Evolutionary conservation across 352 stramenopile genomes (phyloP).

Genomic region (Phytopythium mirpurense): DNA sequence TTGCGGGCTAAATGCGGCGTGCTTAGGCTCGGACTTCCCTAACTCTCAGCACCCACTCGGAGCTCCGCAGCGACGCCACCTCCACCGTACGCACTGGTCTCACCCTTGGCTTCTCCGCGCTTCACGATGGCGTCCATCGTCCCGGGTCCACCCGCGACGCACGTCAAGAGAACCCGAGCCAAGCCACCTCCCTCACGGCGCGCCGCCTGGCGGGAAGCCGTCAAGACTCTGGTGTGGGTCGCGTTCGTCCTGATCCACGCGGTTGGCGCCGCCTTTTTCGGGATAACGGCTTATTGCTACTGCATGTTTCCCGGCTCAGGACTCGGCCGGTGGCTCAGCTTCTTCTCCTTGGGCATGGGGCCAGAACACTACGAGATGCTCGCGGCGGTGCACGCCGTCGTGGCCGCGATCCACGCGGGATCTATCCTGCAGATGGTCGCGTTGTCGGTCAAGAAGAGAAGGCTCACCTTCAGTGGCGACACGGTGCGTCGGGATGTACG

Average conservation of each 20-base stretch:
- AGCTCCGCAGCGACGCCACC: too few species aligned
- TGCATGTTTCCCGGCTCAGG: constrained; percentile 13
- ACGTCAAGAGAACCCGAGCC: not conserved
- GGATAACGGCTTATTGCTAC: constrained; percentile 14
- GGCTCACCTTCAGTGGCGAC: constrained; percentile 12
- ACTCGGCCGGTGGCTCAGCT: constrained; percentile 18
- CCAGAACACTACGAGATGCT: constrained; percentile 10
- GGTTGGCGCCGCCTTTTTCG: constrained; percentile 18
- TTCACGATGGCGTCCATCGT: not conserved
- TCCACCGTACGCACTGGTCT: too few species aligned
- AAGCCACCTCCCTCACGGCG: not conserved
- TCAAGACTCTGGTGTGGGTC: not conserved
- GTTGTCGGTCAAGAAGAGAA: constrained; percentile 15
- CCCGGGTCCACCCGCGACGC: too few species aligned
- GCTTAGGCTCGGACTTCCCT: too few species aligned
- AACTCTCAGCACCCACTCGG: too few species aligned
- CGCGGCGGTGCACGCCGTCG: constrained; percentile 8
- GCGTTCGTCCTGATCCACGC: not conserved
- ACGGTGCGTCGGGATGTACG: not conserved
- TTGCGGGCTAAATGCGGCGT: too few species aligned
- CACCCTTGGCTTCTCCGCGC: too few species aligned
- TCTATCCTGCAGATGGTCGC: constrained; percentile 15
- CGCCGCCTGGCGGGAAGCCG: not conserved
- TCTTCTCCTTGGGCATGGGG: constrained; percentile 25
- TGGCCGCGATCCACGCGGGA: constrained; percentile 13